Evolutionary conservation across 2,329 filamentous ascomycete species (phyloP).

Genomic region (Phialocephala sp.): DNA sequence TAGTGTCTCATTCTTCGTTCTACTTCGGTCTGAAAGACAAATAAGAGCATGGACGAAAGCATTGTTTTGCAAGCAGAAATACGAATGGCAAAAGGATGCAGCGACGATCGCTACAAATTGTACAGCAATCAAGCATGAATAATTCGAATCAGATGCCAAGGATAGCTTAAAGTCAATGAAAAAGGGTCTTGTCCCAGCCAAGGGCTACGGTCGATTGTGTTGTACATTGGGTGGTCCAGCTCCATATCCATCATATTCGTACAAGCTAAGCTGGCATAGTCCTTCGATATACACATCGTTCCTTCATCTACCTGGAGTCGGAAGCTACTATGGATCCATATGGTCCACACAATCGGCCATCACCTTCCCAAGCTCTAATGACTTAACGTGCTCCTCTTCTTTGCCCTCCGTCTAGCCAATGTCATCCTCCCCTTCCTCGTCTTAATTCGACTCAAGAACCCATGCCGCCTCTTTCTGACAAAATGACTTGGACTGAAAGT

Average conservation of each 20-base stretch:
- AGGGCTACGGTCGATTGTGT: not conserved
- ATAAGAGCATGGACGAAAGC: not conserved
- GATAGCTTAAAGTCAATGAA: no score
- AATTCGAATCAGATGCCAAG: not conserved
- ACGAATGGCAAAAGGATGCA: not conserved
- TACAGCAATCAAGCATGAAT: not conserved
- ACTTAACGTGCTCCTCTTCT: constrained; percentile 44
- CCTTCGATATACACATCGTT: constrained; percentile 4
- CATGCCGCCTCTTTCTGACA: constrained; percentile 45
- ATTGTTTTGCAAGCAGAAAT: not conserved
- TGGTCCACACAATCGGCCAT: constrained; percentile 1
- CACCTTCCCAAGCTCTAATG: constrained; percentile 34
- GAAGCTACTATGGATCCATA: not conserved
- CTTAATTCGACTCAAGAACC: constrained; percentile 43
- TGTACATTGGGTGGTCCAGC: not conserved
- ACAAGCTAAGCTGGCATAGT: constrained; percentile 3
- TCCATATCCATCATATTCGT: constrained; percentile 6
- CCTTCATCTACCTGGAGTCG: no score
- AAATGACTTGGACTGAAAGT: constrained; percentile 46
- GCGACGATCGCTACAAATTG: no score
- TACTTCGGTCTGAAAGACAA: not conserved
- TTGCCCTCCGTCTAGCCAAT: constrained; percentile 40
- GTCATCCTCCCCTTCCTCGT: constrained; percentile 43
- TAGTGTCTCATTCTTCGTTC: no score
- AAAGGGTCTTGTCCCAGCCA: not conserved